Conservation (phyloP, 192 early-diverging fungal genomes). For the Funneliformis geosporum region DNA sequence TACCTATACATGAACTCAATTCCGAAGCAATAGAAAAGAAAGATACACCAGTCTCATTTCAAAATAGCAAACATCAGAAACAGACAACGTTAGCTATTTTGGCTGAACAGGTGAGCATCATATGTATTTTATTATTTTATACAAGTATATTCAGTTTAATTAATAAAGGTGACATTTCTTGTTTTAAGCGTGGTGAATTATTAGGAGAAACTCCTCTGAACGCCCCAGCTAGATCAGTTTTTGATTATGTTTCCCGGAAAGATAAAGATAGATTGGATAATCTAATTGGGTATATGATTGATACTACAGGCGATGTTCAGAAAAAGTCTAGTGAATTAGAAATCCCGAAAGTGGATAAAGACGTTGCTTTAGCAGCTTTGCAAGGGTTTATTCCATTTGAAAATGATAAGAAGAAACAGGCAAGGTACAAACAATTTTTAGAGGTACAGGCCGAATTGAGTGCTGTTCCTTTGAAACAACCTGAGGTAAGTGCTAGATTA, state of each 20-base stretch:
- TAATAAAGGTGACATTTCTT: constrained; percentile 4
- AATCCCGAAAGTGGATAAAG: constrained; percentile 58
- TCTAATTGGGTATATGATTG: constrained; percentile 47
- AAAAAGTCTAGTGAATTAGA: constrained; percentile 31
- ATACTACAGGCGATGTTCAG: constrained; percentile 35
- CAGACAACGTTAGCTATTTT: constrained; percentile 14
- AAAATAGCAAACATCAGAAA: neutral
- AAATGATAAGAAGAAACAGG: constrained; percentile 68
- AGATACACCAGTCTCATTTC: neutral
- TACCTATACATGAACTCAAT: constrained; percentile 22
- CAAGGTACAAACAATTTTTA: constrained; percentile 70
- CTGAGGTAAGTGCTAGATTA: neutral
- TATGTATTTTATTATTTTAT: neutral
- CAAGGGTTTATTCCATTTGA: constrained; percentile 83
- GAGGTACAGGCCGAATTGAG: constrained; percentile 60
- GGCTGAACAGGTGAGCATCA: constrained; percentile 13
- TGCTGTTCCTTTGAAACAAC: constrained; percentile 27
- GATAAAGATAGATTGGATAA: constrained; percentile 66
- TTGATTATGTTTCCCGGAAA: constrained; percentile 64
- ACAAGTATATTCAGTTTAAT: neutral
- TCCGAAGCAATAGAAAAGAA: neutral
- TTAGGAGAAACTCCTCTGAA: constrained; percentile 72
- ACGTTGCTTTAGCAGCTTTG: constrained; percentile 66
- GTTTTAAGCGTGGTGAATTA: constrained; percentile 54
- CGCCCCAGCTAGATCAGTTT: constrained; percentile 68